phyloP scores from a whole-genome alignment of 2,329 filamentous ascomycete species.

The Sporothrix protearum region DNA sequence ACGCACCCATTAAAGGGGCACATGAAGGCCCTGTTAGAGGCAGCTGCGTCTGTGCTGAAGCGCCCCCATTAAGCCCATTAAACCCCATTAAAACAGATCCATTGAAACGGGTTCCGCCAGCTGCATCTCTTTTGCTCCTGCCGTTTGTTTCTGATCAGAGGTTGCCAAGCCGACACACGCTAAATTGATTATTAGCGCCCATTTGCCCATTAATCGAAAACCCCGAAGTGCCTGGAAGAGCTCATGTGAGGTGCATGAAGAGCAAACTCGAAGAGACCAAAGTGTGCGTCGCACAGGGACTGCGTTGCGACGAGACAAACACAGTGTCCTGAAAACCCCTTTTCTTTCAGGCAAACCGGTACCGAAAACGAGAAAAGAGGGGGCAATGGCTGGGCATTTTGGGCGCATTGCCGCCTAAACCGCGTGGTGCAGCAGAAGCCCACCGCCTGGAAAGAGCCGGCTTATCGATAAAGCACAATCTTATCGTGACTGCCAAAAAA shows the following conservation, averaged over 20 bases:
- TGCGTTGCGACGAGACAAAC: background rate
- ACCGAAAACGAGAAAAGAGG: background rate
- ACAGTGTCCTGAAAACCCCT: background rate
- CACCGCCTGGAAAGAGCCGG: background rate
- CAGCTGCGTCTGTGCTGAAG: background rate
- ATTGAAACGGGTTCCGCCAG: background rate
- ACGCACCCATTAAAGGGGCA: constrained; percentile 2
- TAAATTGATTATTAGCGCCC: background rate
- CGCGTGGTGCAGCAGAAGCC: background rate
- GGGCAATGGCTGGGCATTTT: background rate
- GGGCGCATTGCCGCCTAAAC: constrained; percentile 1
- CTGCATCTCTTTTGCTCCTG: background rate
- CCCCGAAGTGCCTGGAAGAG: background rate
- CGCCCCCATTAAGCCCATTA: constrained; percentile 7
- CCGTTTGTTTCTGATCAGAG: background rate
- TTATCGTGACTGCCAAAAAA: constrained; percentile 1
- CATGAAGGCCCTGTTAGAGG: background rate
- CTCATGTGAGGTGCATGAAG: background rate
- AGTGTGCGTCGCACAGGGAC: background rate
- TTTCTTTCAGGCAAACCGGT: background rate
- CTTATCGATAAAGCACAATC: constrained; percentile 8
- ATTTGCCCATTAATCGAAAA: background rate
- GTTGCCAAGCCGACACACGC: background rate
- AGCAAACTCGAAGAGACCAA: background rate
- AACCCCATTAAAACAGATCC: background rate